Conservation (phyloP, 2,329 filamentous ascomycete genomes). For the Fusarium phyllophilum region DNA sequence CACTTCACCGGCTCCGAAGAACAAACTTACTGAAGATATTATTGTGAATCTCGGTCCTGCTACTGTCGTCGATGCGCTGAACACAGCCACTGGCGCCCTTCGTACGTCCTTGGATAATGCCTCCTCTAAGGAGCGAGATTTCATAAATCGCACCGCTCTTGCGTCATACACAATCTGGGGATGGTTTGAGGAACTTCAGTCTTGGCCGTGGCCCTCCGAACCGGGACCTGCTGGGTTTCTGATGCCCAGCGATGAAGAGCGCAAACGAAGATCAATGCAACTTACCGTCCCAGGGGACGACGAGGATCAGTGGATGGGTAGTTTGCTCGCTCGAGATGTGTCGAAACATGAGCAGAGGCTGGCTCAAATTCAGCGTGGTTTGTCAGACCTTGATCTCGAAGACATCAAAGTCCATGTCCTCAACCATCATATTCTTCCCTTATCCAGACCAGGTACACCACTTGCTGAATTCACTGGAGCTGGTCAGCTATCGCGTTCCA, state of each 20-base stretch:
- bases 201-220: conserved; percentile 66
- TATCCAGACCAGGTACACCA: conserved; percentile 52
- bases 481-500: conserved; percentile 58
- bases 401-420: conserved; percentile 91
- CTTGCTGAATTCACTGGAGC: conserved; percentile 45
- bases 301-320: conserved; percentile 69
- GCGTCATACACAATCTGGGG: conserved; percentile 76
- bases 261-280: conserved; percentile 51
- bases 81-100: conserved; percentile 61
- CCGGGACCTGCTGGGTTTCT: conserved; percentile 66
- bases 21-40: conserved; percentile 64
- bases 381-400: conserved; percentile 79
- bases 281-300: conserved; percentile 35
- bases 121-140: conserved; percentile 73
- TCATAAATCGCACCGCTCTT: conserved; percentile 75
- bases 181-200: conserved; percentile 78
- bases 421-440: conserved; percentile 77
- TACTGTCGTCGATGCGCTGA: conserved; percentile 69
- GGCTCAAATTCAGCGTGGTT: conserved; percentile 75
- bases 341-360: conserved; percentile 76
- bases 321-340: conserved; percentile 73
- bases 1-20: conserved; percentile 57
- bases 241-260: conserved; percentile 54
- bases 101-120: conserved; percentile 70
- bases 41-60: conserved; percentile 70